Evolutionary conservation across 495 filamentous ascomycete species (phyloP), one percentile per base, ranked within the genome.

Genomic region (Penicillium mononematosum): DNA sequence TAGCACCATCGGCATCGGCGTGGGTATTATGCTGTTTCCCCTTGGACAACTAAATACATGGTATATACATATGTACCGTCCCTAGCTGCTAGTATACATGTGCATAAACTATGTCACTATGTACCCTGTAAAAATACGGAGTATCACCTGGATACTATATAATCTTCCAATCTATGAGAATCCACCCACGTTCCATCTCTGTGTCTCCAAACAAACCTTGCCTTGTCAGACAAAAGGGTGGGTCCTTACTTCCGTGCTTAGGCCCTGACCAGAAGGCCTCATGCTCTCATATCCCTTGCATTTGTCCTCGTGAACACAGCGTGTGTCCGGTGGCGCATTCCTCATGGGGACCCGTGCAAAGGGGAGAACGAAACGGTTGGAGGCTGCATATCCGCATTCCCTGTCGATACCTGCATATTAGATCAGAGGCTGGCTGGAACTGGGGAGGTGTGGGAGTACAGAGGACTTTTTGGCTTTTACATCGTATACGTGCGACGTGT

Each of bases 271-370:
- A 14, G 34, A 44, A 20, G 31, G 3, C 45, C 24, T 45, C 48
- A 45, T 38, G 54, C 43, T 45, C 32, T 20, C 25, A 20, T 31
- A 47, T 58, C 70, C 70, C 70, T 70, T 72, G 65, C 70, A 51
- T 63, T 22, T 36, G 49, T 55, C 54, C 68, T 68, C 63, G 62
- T 70, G 67, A 68, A 50, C 55, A 59, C 46, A 17, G 45, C 51
- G 56, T 63, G 50, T 57, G 56, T 20, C 16, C n/a, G 14, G 48
- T 56, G 41, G 31, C 38, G 46, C 50, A 49, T 58, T 53, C 53
- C 48, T 59, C 53, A 55, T 47, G 44, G 52, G 34, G 52, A 59
- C 31, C 53, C 53, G 44, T 56, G 53, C 44, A 25, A 45, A 25
- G 48, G 52, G 42, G 45, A 20, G 22, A 41, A 53, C 38, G 41